phyloP scores from a whole-genome alignment of 305 asterid species.

The Fraxinus latifolia region DNA sequence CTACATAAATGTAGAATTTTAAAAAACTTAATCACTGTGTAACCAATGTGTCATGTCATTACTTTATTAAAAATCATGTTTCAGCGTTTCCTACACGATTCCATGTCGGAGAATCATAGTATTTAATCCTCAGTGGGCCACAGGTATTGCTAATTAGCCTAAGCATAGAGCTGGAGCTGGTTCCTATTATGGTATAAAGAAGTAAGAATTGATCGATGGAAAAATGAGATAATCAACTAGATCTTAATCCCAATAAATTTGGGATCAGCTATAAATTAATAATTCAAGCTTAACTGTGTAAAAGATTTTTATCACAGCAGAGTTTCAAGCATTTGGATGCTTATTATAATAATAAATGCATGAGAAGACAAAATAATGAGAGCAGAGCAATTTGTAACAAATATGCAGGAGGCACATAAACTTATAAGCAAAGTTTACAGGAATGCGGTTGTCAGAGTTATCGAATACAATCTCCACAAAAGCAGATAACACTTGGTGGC shows the following conservation, averaged over 20 bases:
- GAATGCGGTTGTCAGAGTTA: slow-evolving; percentile 91
- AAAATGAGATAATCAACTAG: neutral
- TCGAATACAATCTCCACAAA: slow-evolving; percentile 98
- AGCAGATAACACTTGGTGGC: slow-evolving; percentile 88
- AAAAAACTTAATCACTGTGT: neutral
- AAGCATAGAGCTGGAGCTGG: neutral
- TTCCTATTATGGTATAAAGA: slow-evolving; percentile 7
- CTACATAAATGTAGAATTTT: neutral
- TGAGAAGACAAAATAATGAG: slow-evolving; percentile 2
- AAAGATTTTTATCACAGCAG: slow-evolving; percentile 10
- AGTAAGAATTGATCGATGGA: slow-evolving; percentile 2
- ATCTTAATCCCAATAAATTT: neutral
- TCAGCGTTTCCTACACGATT: neutral
- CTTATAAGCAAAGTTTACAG: slow-evolving; percentile 43
- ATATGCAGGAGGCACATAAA: neutral
- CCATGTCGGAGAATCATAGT: neutral
- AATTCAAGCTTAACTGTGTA: neutral
- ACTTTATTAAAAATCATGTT: neutral
- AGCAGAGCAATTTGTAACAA: slow-evolving; percentile 15
- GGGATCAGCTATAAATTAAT: neutral
- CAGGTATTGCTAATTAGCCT: neutral
- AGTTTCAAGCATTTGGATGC: neutral
- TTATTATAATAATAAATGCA: slow-evolving; percentile 11
- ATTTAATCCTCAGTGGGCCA: slow-evolving; percentile 9
- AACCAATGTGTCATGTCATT: neutral